A percentile compares a stretch with the other conserved stretches of the same genome.
These are phyloP conservation scores for Pythium folliculosum DNA, from an alignment of 352 stramenopile genomes.

Conservation along the genomic window DNA sequence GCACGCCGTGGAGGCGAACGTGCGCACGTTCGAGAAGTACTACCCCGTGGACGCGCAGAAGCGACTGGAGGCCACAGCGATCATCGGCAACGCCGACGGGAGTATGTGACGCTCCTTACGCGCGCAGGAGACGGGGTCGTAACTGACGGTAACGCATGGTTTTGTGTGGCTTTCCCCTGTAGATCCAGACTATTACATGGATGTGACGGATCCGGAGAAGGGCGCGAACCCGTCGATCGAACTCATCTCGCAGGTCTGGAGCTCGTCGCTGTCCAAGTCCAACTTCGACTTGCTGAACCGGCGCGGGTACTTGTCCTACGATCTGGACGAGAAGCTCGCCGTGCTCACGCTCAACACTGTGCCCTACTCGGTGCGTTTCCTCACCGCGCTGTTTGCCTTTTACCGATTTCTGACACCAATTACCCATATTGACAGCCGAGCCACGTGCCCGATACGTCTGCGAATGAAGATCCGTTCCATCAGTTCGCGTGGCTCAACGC, in stretches of 20 bases:
- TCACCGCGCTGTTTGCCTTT: too few relatives aligned
- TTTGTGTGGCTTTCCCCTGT: neutral
- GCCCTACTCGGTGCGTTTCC: constrained; percentile 66
- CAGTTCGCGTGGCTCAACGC: constrained; percentile 90
- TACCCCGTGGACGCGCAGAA: constrained; percentile 42
- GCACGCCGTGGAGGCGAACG: constrained; percentile 60
- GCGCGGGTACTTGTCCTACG: constrained; percentile 62
- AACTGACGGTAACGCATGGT: neutral
- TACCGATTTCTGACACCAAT: too few relatives aligned
- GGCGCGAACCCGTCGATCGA: constrained; percentile 60
- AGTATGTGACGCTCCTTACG: constrained; percentile 32
- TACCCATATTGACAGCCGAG: constrained; percentile 56
- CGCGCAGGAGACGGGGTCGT: neutral
- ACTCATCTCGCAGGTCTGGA: constrained; percentile 53
- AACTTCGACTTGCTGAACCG: constrained; percentile 62
- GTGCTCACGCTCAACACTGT: constrained; percentile 84
- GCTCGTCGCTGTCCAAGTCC: constrained; percentile 45
- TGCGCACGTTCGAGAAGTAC: constrained; percentile 69
- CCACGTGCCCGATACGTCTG: constrained; percentile 70
- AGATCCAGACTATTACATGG: constrained; percentile 80
- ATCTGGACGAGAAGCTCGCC: constrained; percentile 59
- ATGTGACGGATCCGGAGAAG: constrained; percentile 61
- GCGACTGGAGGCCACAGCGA: constrained; percentile 58
- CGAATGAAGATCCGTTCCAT: constrained; percentile 77
- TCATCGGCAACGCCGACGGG: constrained; percentile 77